phyloP scores from a whole-genome alignment of 768 basidiomycete species.

The Panaeolus papilionaceus region DNA sequence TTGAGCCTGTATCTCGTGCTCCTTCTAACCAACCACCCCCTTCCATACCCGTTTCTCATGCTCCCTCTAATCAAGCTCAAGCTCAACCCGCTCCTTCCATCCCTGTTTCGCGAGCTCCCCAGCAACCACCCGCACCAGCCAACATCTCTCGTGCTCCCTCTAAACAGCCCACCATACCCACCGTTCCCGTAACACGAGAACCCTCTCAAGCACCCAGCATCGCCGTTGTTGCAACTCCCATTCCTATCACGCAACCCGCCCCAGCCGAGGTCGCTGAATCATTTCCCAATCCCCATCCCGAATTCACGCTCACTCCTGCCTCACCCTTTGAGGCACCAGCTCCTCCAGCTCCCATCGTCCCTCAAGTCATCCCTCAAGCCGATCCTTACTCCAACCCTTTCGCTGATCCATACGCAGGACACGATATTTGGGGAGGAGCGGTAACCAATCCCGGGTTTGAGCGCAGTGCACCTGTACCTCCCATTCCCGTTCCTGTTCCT shows the following conservation, averaged over 20 bases:
- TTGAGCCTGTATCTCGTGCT: neutral
- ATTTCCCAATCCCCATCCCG: slow-evolving; percentile 31
- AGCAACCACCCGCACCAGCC: neutral
- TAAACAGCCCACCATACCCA: neutral
- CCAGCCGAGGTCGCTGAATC: neutral
- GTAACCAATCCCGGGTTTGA: neutral
- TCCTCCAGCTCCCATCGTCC: neutral
- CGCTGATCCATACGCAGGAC: slow-evolving; percentile 34
- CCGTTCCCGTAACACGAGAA: neutral
- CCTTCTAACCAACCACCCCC: neutral
- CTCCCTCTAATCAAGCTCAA: neutral
- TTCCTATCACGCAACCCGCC: neutral
- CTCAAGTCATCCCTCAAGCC: slow-evolving; percentile 2
- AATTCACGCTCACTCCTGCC: neutral
- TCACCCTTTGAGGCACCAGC: neutral
- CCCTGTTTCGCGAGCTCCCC: neutral
- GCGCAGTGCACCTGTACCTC: neutral
- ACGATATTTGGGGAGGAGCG: neutral
- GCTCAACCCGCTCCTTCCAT: neutral
- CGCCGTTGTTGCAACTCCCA: neutral
- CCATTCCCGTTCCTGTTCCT: neutral
- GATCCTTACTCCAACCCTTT: slow-evolving; percentile 36
- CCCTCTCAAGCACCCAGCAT: neutral
- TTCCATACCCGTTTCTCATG: neutral
- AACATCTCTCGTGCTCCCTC: neutral